A percentile compares a stretch with the other conserved stretches of the same genome.
phyloP scores from a whole-genome alignment of 202 grass and related monocot species.

The Zoysia matrella region DNA sequence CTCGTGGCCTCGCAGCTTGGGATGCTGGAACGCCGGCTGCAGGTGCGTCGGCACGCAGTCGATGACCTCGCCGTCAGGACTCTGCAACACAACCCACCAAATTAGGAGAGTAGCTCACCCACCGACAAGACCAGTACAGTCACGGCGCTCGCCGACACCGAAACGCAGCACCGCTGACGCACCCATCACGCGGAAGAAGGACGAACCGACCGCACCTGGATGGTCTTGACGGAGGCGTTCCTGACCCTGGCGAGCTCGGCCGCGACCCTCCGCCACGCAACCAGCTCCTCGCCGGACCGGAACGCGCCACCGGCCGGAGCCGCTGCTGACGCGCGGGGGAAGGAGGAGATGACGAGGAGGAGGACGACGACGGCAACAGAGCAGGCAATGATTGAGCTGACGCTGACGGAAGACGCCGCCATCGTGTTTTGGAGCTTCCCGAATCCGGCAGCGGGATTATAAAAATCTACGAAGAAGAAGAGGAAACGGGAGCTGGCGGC shows the following conservation, averaged over 20 bases:
- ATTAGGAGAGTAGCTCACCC: neutral
- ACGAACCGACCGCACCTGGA: slow-evolving; percentile 42
- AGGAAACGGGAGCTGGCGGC: neutral
- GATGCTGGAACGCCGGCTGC: slow-evolving; percentile 87
- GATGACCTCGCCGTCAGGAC: slow-evolving; percentile 86
- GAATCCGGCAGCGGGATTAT: slow-evolving; percentile 39
- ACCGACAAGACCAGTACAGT: neutral
- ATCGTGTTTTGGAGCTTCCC: slow-evolving; percentile 15
- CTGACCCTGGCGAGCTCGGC: slow-evolving; percentile 53
- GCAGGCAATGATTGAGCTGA: slow-evolving; percentile 37
- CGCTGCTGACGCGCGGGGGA: neutral
- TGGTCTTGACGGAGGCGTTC: slow-evolving; percentile 65
- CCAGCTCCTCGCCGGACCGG: slow-evolving; percentile 10
- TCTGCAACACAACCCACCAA: slow-evolving; percentile 42
- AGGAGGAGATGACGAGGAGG: neutral
- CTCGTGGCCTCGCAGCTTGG: slow-evolving; percentile 50
- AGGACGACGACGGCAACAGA: slow-evolving; percentile 47
- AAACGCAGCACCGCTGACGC: neutral
- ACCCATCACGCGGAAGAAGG: neutral
- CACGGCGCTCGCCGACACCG: neutral
- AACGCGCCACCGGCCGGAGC: neutral
- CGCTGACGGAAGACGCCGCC: slow-evolving; percentile 53
- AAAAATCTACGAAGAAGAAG: neutral
- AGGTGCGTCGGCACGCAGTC: slow-evolving; percentile 80
- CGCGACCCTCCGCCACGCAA: slow-evolving; percentile 36